A percentile compares a stretch with the other conserved stretches of the same genome.
Conservation (phyloP, 257 asterid genomes). For the Paraleonurus japonicus region DNA sequence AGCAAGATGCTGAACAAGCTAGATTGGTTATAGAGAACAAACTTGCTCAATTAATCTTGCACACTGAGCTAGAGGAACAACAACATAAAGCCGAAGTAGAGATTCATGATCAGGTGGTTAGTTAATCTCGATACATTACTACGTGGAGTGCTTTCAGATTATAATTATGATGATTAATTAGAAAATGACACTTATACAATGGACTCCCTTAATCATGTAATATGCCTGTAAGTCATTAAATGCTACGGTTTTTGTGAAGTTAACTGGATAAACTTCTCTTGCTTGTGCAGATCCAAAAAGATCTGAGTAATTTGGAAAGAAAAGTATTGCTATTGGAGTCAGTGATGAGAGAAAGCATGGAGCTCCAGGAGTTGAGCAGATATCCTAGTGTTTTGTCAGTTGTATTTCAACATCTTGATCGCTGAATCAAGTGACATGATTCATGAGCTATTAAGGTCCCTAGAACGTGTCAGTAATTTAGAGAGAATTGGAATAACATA, state of each 20-base stretch:
- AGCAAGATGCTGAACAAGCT: slow-evolving; percentile 36
- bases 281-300: slow-evolving; percentile 52
- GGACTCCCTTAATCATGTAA: neutral
- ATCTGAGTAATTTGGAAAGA: slow-evolving; percentile 55
- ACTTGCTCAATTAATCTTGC: slow-evolving; percentile 46
- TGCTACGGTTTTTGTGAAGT: neutral
- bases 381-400: slow-evolving; percentile 57
- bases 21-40: slow-evolving; percentile 37
- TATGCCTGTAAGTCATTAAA: neutral
- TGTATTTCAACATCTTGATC: neutral
- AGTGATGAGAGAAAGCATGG: slow-evolving; percentile 50
- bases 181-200: neutral
- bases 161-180: slow-evolving; percentile 6
- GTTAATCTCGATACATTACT: slow-evolving; percentile 14
- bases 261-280: slow-evolving; percentile 20
- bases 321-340: slow-evolving; percentile 54
- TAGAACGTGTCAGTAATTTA: slow-evolving; percentile 43
- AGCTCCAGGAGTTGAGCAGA: slow-evolving; percentile 70
- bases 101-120: slow-evolving; percentile 54
- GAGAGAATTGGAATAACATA: slow-evolving; percentile 34
- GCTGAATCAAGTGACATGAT: slow-evolving; percentile 29
- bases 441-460: slow-evolving; percentile 6
- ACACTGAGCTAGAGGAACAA: slow-evolving; percentile 43
- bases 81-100: slow-evolving; percentile 50
- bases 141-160: neutral